phyloP scores from a whole-genome alignment of 1,284 basidiomycete genomes.

The Ceratobasidium sp. region DNA sequence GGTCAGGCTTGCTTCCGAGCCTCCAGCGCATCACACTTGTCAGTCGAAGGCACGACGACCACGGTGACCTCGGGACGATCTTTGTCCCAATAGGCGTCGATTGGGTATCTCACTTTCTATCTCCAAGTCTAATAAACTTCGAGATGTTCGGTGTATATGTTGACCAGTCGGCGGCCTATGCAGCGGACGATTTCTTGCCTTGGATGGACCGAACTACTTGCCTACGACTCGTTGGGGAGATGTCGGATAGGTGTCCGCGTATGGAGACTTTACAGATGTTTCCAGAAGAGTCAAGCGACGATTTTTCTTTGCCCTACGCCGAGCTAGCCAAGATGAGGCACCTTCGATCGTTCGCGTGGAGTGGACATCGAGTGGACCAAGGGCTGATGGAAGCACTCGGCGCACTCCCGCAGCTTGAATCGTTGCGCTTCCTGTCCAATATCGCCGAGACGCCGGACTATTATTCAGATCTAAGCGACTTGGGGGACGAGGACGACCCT shows the following conservation, averaged over 20 bases:
- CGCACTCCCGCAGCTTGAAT: background rate
- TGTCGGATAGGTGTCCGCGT: background rate
- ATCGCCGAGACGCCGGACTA: conserved; percentile 2
- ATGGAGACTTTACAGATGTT: background rate
- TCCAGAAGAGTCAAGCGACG: background rate
- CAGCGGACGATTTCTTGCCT: background rate
- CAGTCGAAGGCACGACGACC: background rate
- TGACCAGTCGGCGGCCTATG: background rate
- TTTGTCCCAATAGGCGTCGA: background rate
- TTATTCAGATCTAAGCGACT: background rate
- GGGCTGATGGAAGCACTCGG: background rate
- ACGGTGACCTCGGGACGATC: background rate
- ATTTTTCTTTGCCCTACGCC: background rate
- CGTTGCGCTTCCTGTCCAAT: background rate
- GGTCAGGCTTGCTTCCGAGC: background rate
- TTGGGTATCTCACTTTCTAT: background rate
- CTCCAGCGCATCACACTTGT: background rate
- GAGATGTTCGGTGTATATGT: background rate
- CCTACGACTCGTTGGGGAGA: background rate
- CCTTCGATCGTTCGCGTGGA: conserved; percentile 1
- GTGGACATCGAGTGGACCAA: conserved; percentile 1
- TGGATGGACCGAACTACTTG: background rate
- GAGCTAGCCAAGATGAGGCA: background rate
- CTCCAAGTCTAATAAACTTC: background rate
- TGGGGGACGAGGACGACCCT: background rate